Conservation (phyloP, 176 grass and related monocot species). For the Lolium rigidum region DNA sequence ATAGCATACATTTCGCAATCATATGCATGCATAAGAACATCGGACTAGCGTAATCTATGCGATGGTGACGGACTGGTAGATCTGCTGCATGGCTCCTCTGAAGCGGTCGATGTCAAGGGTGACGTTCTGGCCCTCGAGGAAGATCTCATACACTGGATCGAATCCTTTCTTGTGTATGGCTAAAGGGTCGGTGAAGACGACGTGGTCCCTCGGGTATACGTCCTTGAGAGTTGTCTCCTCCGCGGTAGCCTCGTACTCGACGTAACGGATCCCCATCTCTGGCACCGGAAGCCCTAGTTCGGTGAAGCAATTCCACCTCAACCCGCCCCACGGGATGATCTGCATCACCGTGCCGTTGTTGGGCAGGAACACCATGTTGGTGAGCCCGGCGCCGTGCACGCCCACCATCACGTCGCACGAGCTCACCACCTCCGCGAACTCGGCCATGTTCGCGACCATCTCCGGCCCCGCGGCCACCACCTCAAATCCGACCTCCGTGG, state of each 20-base stretch:
- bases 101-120: slow-evolving; percentile 65
- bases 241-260: slow-evolving; percentile 64
- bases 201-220: slow-evolving; percentile 54
- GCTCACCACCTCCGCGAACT: slow-evolving; percentile 60
- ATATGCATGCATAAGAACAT: too few relatives aligned
- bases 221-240: slow-evolving; percentile 74
- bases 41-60: neutral
- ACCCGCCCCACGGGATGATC: slow-evolving; percentile 65
- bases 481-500: slow-evolving; percentile 47
- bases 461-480: slow-evolving; percentile 47
- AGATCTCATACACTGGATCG: slow-evolving; percentile 33
- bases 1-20: too few relatives aligned
- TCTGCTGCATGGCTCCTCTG: slow-evolving; percentile 39
- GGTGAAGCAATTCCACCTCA: slow-evolving; percentile 45
- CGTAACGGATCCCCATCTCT: slow-evolving; percentile 65
- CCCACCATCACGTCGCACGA: slow-evolving; percentile 79
- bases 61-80: slow-evolving; percentile 51
- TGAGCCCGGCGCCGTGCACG: slow-evolving; percentile 86
- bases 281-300: slow-evolving; percentile 55
- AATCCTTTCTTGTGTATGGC: slow-evolving; percentile 57
- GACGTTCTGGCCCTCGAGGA: slow-evolving; percentile 61
- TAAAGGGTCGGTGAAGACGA: slow-evolving; percentile 57
- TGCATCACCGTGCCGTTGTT: slow-evolving; percentile 49
- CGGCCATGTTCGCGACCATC: slow-evolving; percentile 21
- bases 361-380: slow-evolving; percentile 88